Evolutionary conservation across 192 early-diverging fungal species (phyloP).

Genomic region (Backusella tuberculispora): DNA sequence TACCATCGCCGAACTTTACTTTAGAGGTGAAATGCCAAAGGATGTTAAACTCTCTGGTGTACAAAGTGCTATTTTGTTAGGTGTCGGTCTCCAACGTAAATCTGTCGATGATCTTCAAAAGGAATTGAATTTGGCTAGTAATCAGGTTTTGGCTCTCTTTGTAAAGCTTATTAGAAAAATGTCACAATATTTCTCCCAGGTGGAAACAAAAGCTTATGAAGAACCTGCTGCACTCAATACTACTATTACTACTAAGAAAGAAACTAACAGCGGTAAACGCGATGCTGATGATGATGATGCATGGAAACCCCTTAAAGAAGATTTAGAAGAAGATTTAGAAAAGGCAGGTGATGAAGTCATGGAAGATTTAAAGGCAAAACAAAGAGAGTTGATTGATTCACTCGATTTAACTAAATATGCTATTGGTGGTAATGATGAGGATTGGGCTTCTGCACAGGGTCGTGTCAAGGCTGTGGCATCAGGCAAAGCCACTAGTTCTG

Average conservation of each 20-base stretch:
- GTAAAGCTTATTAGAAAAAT: conserved; percentile 92
- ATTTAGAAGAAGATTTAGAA: conserved; percentile 83
- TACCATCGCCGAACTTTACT: conserved; percentile 78
- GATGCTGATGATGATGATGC: conserved; percentile 70
- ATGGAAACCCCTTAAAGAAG: conserved; percentile 84
- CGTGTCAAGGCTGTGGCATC: conserved; percentile 52
- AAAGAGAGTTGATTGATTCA: conserved; percentile 78
- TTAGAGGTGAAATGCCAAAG: conserved; percentile 63
- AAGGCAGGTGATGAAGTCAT: conserved; percentile 81
- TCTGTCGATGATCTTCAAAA: conserved; percentile 85
- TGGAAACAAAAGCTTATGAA: conserved; percentile 57
- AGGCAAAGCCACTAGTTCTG: conserved; percentile 61
- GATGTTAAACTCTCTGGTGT: conserved; percentile 79
- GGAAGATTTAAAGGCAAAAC: conserved; percentile 66
- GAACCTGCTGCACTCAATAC: conserved; percentile 38
- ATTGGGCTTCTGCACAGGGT: conserved; percentile 71
- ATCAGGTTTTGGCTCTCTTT: conserved; percentile 92
- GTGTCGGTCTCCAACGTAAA: conserved; percentile 94
- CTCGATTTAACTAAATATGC: conserved; percentile 77
- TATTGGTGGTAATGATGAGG: conserved; percentile 69
- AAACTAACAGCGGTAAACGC: conserved; percentile 36
- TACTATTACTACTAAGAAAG: conserved; percentile 23
- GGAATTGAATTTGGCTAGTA: conserved; percentile 81
- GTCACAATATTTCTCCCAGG: conserved; percentile 64
- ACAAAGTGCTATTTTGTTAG: conserved; percentile 85